These are phyloP conservation scores for Penicillium frequentans DNA, from an alignment of 2,329 filamentous ascomycete species.

Conservation along the genomic window DNA sequence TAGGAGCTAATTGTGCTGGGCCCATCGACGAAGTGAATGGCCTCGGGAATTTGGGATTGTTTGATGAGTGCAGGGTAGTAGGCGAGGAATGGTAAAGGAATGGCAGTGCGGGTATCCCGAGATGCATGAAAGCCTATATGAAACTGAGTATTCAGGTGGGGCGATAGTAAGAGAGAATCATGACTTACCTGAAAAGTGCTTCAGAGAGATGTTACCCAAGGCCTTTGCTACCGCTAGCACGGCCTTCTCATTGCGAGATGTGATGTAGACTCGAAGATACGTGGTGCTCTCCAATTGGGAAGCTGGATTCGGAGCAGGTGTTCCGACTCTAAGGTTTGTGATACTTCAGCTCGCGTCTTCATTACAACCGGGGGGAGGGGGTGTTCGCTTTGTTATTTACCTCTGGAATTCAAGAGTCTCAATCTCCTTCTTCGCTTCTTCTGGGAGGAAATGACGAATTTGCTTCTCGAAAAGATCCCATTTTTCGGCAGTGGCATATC, in stretches of 20 bases:
- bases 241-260: conserved; percentile 32
- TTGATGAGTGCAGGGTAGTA: conserved; percentile 43
- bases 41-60: conserved; percentile 29
- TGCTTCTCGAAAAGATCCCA: conserved; percentile 53
- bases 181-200: conserved; percentile 41
- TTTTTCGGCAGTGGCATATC: conserved; percentile 51
- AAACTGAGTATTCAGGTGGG: neutral
- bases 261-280: conserved; percentile 47
- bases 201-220: conserved; percentile 40
- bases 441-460: conserved; percentile 45
- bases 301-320: conserved; percentile 39
- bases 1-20: conserved; percentile 1
- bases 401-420: conserved; percentile 57
- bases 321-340: conserved; percentile 31
- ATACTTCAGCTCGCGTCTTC: neutral
- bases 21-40: conserved; percentile 23
- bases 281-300: conserved; percentile 46
- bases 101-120: conserved; percentile 43
- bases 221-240: conserved; percentile 32
- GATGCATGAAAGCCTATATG: conserved; percentile 42
- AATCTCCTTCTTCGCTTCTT: conserved; percentile 42
- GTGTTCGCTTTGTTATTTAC: conserved; percentile 12
- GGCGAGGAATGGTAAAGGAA: conserved; percentile 42
- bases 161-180: neutral
- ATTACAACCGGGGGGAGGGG: neutral